Conservation (phyloP, 2,329 filamentous ascomycete species). For the Aspergillus luchuensis region DNA sequence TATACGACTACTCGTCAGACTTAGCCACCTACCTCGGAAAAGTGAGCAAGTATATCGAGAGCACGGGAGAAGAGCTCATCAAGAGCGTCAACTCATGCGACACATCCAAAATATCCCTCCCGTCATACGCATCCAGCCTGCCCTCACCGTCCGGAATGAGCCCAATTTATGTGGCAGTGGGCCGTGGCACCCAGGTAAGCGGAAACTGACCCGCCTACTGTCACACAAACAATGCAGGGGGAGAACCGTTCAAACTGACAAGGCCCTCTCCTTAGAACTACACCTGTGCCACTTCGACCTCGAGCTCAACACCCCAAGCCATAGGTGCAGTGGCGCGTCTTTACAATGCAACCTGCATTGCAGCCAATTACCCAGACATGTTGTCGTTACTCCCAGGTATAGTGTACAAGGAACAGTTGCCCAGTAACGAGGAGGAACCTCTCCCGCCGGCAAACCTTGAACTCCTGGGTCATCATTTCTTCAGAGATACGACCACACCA, state of each 20-base stretch:
- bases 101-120: constrained; percentile 36
- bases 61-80: constrained; percentile 21
- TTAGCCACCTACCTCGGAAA: constrained; percentile 43
- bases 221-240: neutral
- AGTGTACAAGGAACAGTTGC: constrained; percentile 67
- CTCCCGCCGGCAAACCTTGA: constrained; percentile 59
- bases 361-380: constrained; percentile 68
- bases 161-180: constrained; percentile 78
- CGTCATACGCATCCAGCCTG: constrained; percentile 60
- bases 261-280: constrained; percentile 70
- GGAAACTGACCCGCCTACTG: constrained; percentile 17
- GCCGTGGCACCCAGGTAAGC: constrained; percentile 69
- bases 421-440: constrained; percentile 36
- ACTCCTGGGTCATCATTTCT: constrained; percentile 79
- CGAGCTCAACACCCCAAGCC: constrained; percentile 63
- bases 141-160: constrained; percentile 62
- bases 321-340: constrained; percentile 78
- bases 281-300: constrained; percentile 69
- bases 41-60: constrained; percentile 43
- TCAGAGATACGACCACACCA: constrained; percentile 66
- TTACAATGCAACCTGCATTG: constrained; percentile 84
- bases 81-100: constrained; percentile 34
- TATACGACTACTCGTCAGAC: constrained; percentile 44
- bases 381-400: constrained; percentile 66
- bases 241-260: constrained; percentile 13